These are phyloP conservation scores for Penicillium antarcticum DNA, from an alignment of 495 filamentous ascomycete species.

Conservation along the genomic window DNA sequence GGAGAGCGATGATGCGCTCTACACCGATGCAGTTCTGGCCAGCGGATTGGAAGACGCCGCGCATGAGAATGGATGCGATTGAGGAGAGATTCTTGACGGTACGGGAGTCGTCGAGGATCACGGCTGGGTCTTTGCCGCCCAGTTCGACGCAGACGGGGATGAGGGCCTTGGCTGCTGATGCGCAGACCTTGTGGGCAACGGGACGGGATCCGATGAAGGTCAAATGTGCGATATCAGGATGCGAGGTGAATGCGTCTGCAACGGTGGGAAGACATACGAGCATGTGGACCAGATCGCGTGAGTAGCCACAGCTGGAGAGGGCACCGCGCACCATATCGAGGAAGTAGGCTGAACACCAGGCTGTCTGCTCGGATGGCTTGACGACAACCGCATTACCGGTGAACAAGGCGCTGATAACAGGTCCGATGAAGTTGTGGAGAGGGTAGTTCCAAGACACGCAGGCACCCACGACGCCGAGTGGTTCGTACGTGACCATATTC, in stretches of 20 bases:
- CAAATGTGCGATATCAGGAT: conserved; percentile 79
- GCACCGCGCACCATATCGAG: conserved; percentile 72
- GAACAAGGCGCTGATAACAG: conserved; percentile 86
- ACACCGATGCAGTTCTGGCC: conserved; percentile 98
- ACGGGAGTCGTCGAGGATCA: conserved; percentile 75
- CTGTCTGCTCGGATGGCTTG: conserved; percentile 90
- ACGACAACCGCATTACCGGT: conserved; percentile 89
- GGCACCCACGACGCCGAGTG: conserved; percentile 87
- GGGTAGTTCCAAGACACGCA: conserved; percentile 96
- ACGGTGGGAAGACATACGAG: conserved; percentile 83
- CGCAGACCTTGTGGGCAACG: conserved; percentile 84
- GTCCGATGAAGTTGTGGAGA: conserved; percentile 92
- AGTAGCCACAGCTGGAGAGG: conserved; percentile 78
- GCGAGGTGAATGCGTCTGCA: conserved; percentile 79
- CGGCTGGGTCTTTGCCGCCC: conserved; percentile 93
- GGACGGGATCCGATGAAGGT: conserved; percentile 96
- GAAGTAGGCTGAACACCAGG: conserved; percentile 85
- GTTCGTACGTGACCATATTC: conserved; percentile 88
- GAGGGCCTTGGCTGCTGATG: conserved; percentile 76
- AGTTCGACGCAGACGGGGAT: conserved; percentile 86
- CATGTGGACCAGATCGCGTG: conserved; percentile 77
- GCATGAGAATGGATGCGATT: conserved; percentile 77
- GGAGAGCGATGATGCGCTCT: conserved; percentile 83
- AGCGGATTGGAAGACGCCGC: conserved; percentile 92
- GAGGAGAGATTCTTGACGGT: conserved; percentile 57